phyloP scores from a whole-genome alignment of 2,329 filamentous ascomycete genomes.

The Lachnellula willkommii region DNA sequence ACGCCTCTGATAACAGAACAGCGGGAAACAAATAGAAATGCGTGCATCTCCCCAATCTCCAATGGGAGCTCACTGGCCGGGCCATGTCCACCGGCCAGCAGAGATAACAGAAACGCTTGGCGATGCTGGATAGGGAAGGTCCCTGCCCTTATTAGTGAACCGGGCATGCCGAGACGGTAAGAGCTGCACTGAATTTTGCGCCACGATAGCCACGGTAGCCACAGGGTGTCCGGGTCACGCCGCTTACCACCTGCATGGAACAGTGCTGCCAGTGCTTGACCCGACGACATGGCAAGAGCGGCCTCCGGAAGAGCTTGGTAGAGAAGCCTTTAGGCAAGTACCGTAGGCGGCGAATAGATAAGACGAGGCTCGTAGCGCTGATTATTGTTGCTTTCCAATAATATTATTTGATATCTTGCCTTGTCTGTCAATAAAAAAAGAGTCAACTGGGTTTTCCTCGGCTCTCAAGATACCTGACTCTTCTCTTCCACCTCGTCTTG shows the following conservation, averaged over 20 bases:
- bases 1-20: too few relatives aligned
- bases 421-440: too few relatives aligned
- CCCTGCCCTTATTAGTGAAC: not conserved
- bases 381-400: too few relatives aligned
- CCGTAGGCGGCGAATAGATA: not conserved
- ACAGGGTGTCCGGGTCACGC: not conserved
- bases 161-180: not conserved
- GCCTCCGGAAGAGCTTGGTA: too few relatives aligned
- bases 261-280: not conserved
- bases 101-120: slow-evolving; percentile 6
- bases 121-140: slow-evolving; percentile 11
- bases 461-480: too few relatives aligned
- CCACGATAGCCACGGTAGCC: not conserved
- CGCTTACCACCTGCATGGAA: not conserved
- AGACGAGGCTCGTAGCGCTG: not conserved
- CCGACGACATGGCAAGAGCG: not conserved
- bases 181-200: not conserved
- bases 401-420: too few relatives aligned
- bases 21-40: not conserved
- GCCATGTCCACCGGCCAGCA: not conserved
- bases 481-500: too few relatives aligned
- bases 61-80: too few relatives aligned
- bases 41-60: not conserved
- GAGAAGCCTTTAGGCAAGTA: too few relatives aligned
- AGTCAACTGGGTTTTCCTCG: too few relatives aligned